phyloP scores from a whole-genome alignment of 73 alveolate genomes.

The Blepharisma stoltei region DNA sequence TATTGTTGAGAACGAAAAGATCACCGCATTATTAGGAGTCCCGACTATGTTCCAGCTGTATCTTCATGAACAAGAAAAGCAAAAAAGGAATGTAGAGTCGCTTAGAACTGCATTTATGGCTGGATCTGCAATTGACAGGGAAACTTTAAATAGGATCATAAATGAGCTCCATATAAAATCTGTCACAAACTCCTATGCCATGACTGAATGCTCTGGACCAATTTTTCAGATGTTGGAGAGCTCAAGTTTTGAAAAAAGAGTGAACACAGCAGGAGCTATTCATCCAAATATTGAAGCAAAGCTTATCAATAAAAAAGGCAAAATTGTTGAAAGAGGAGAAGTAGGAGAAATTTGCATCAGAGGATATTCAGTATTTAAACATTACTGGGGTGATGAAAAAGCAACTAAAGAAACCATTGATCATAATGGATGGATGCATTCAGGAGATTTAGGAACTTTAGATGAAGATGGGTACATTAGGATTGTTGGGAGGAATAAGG shows the following conservation, averaged over 20 bases:
- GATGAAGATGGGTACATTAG: slow-evolving; percentile 73
- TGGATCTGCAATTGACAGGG: slow-evolving; percentile 69
- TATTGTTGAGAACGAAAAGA: slow-evolving; percentile 44
- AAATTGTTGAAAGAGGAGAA: slow-evolving; percentile 41
- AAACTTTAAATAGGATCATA: slow-evolving; percentile 29
- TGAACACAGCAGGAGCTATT: slow-evolving; percentile 49
- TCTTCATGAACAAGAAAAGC: slow-evolving; percentile 48
- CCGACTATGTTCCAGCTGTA: slow-evolving; percentile 80
- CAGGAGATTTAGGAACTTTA: slow-evolving; percentile 74
- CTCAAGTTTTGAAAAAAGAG: slow-evolving; percentile 36
- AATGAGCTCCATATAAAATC: slow-evolving; percentile 31
- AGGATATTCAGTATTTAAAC: slow-evolving; percentile 68
- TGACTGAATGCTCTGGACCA: slow-evolving; percentile 56
- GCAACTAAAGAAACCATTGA: slow-evolving; percentile 43
- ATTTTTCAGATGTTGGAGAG: background rate
- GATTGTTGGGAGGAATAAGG: slow-evolving; percentile 69
- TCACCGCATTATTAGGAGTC: slow-evolving; percentile 64
- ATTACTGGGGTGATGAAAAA: slow-evolving; percentile 74
- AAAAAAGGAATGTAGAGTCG: slow-evolving; percentile 34
- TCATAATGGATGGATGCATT: slow-evolving; percentile 56
- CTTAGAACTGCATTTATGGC: slow-evolving; percentile 72
- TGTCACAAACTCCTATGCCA: slow-evolving; percentile 38
- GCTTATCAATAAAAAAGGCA: slow-evolving; percentile 31
- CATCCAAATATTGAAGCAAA: slow-evolving; percentile 47
- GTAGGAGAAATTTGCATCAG: slow-evolving; percentile 62